Evolutionary conservation across 106 monocot genomes (phyloP), one percentile per base, ranked within the genome.

Genomic region (Platanthera zijinensis): DNA sequence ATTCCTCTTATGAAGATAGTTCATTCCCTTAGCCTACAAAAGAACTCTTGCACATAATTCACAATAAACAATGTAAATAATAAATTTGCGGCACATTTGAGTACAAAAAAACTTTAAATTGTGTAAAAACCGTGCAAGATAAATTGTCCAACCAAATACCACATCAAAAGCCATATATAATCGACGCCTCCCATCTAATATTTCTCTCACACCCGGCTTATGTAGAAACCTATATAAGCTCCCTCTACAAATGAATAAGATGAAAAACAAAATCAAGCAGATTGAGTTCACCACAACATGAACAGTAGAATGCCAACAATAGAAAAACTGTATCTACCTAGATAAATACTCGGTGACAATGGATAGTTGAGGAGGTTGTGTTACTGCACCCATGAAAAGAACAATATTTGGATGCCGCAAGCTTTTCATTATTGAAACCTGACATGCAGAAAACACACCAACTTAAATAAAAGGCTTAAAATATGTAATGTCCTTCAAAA

Each of bases 391-490:
- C 91, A 99, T 99, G 71, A 83, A 92, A 63, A 99, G 94, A 70
- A 99, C 97, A 46, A 99, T 99, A 81, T 99, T 99, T 72, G 97
- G 97, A 88, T 99, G 97, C 25, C 97, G 82, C 72, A 99, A 78
- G 72, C 91, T 99, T 89, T 99, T 99, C 91, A 99, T 94, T 78
- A 99, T 99, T 56, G 89, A 84, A 81, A 99, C 97, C 97, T 99
- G 74, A 7, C 45, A 72, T 75, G 75, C 50, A 78, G 74, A 77
- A 15, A 72, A 73, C 10, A 47, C 77, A 49, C 45, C 32, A 78
- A 39, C 19, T 28, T 50, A 25, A 32, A 25, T 30, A 75, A 63
- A 77, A n/a, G 50, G 5, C 47, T 48, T 71, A 62, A 19, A 62
- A 19, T 19, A 62, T 62, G 64, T 0, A 66, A 32, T 30, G 25